Evolutionary conservation across 768 basidiomycete species (phyloP).

Genomic region (Zangia roseola): DNA sequence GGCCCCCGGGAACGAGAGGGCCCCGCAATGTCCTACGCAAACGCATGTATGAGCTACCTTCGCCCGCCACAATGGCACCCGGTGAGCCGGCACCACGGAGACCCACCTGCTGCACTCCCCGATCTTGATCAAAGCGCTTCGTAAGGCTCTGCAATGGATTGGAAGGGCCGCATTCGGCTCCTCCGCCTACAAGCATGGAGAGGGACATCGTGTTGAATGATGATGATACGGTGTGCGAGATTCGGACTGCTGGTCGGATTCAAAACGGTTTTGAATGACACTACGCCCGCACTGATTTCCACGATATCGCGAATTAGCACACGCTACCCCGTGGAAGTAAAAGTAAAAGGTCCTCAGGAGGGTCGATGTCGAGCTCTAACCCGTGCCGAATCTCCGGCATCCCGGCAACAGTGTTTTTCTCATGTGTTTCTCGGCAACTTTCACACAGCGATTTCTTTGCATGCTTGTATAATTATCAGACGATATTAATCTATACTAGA

Average conservation of each 20-base stretch:
- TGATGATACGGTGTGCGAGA: neutral
- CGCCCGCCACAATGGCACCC: neutral
- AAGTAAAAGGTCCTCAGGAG: neutral
- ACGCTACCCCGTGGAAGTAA: neutral
- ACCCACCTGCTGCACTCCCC: constrained; percentile 73
- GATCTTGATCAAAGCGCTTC: constrained; percentile 77
- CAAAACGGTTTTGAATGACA: neutral
- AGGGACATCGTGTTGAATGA: constrained; percentile 56
- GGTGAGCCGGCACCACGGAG: constrained; percentile 4
- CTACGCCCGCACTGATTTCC: neutral
- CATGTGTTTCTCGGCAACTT: constrained; percentile 12
- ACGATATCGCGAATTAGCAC: neutral
- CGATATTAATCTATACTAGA: constrained; percentile 28
- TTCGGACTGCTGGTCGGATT: neutral
- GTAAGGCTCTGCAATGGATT: constrained; percentile 80
- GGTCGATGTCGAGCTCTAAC: neutral
- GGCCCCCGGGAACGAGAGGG: constrained; percentile 37
- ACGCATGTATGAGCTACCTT: constrained; percentile 1
- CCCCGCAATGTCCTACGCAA: constrained; percentile 65
- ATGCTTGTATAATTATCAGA: constrained; percentile 27
- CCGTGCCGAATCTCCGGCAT: constrained; percentile 1
- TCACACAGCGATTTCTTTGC: neutral
- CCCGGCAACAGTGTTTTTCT: neutral
- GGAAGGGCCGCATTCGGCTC: constrained; percentile 80
- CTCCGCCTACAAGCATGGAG: constrained; percentile 64